Evolutionary conservation across 2,329 filamentous ascomycete genomes (phyloP), one percentile per base, ranked within the genome.

Genomic region (Pseudocercospora ulei): DNA sequence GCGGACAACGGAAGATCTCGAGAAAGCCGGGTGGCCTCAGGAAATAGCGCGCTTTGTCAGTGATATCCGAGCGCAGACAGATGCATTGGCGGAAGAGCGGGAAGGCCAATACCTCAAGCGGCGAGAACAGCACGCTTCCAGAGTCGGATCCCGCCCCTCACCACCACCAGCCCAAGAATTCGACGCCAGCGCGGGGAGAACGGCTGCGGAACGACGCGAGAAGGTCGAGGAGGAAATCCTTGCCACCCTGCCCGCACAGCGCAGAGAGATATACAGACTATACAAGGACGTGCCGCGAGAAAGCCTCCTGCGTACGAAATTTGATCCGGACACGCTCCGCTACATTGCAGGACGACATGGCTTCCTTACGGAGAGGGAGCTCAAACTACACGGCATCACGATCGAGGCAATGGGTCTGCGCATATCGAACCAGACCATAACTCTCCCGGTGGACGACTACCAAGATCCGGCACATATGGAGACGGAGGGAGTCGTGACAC

Each of bases 401-500:
- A 33, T 58, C 14, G 42, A 50, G 18, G 50, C 52, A 12, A 58
- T 58, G 55, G 56, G 56, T 13, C 48, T 59, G 8, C 41, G 37
- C 2, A 43, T 59, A 19, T 17, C 49, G 5, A 48, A 48, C 20
- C 56, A 58, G 35, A 47, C 50, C 20, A 38, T 58, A 36, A 53
- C 52, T 2, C 44, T 56, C 5, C 46, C 52, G 0, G 36, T 47
- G 5, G 37, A 48, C 18, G 44, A 49, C 1, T 48, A 47, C 11
- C 44, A 47, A 33, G 56, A 59, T 39, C 56, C 54, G 1, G 40
- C 47, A 5, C 49, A 49, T 18, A 41, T 55, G 38, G 56, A 59
- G 23, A 47, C 42, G 3, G 55, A 57, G 43, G 51, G 49, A 14
- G 40, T 55, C 5, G 51, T 62, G 25, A 62, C 59, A 33, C 55